These are phyloP conservation scores for Trifolium subterraneum DNA, from an alignment of 306 rosid genomes.

Conservation along the genomic window DNA sequence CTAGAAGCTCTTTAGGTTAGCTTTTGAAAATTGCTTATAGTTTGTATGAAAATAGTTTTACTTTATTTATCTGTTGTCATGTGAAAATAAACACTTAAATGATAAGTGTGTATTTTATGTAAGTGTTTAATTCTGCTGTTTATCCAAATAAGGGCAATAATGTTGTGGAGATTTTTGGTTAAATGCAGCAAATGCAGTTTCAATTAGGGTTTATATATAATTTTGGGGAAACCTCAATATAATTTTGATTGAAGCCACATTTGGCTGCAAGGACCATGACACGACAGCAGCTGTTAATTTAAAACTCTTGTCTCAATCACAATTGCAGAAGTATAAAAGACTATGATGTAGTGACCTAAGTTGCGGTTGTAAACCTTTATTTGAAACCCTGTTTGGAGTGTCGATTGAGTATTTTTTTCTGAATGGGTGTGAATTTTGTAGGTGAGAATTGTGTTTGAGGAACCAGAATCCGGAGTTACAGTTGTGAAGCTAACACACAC, in stretches of 20 bases:
- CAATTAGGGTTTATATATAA: neutral
- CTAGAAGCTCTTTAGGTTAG: too few species aligned
- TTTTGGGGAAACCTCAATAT: neutral
- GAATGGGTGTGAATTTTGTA: slow-evolving; percentile 38
- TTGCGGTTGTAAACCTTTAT: neutral
- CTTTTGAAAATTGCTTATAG: too few species aligned
- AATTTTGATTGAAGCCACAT: neutral
- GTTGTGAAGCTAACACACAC: slow-evolving; percentile 72
- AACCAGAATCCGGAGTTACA: slow-evolving; percentile 84
- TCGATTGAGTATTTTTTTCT: neutral
- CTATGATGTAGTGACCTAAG: neutral
- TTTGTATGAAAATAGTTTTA: neutral
- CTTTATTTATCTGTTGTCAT: too few species aligned
- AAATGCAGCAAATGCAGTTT: neutral
- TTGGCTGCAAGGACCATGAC: neutral
- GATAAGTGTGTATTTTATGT: too few species aligned
- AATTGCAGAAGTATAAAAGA: neutral
- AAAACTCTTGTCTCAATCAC: neutral
- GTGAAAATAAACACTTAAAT: too few species aligned
- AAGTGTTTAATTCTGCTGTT: neutral
- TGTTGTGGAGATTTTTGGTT: neutral
- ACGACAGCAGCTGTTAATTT: neutral
- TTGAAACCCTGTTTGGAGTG: neutral
- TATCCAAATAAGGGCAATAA: too few species aligned
- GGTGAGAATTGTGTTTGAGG: slow-evolving; percentile 87